Evolutionary conservation across 1,139 yeast genomes (phyloP).

Genomic region (Nakaseomyces uthaithaninus): DNA sequence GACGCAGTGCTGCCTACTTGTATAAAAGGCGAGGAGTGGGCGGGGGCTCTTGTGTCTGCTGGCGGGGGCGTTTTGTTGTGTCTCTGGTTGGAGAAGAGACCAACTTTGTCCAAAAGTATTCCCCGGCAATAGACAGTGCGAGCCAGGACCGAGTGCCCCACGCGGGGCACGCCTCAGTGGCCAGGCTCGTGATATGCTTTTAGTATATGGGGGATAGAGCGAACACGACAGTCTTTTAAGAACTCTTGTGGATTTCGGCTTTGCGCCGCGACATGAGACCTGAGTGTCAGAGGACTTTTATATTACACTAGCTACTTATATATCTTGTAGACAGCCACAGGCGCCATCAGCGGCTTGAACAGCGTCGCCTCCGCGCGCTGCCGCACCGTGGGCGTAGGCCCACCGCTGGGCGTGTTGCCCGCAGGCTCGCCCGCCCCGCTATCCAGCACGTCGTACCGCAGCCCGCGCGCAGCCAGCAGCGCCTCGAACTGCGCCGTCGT

Average conservation of each 20-base stretch:
- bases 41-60: too few relatives aligned
- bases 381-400: too few relatives aligned
- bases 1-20: too few relatives aligned
- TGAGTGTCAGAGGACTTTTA: slow-evolving; percentile 49
- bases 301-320: slow-evolving; percentile 5
- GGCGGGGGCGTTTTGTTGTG: neutral
- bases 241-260: slow-evolving; percentile 44
- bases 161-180: too few relatives aligned
- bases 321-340: slow-evolving; percentile 2
- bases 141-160: too few relatives aligned
- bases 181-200: slow-evolving; percentile 32
- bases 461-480: slow-evolving; percentile 28
- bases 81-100: slow-evolving; percentile 10
- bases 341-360: neutral
- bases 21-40: neutral
- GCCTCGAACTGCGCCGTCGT: slow-evolving; percentile 52
- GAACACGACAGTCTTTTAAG: slow-evolving; percentile 37
- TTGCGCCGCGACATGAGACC: slow-evolving; percentile 35
- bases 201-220: slow-evolving; percentile 35
- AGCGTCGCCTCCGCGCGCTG: neutral
- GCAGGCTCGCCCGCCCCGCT: neutral
- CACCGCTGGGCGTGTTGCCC: neutral
- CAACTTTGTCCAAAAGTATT: slow-evolving; percentile 36
- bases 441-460: slow-evolving; percentile 32
- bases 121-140: slow-evolving; percentile 42